Evolutionary conservation across 331 rosid genomes (phyloP).

Genomic region (Malus hybrid): DNA sequence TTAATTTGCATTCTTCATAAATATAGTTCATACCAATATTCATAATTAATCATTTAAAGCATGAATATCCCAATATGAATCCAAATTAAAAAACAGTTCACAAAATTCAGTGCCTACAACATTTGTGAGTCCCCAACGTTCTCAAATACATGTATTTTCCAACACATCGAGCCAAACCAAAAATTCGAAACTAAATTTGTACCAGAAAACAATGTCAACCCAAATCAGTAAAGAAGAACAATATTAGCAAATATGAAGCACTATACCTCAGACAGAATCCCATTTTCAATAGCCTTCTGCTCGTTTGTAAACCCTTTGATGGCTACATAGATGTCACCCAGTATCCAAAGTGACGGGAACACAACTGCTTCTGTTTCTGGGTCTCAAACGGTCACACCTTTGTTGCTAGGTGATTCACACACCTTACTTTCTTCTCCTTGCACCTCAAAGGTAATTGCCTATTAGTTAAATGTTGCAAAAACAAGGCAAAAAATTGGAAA

Average conservation of each 20-base stretch:
- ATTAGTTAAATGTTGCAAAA: too few species aligned
- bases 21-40: not conserved
- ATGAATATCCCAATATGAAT: not conserved
- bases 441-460: too few species aligned
- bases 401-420: too few species aligned
- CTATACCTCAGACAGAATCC: constrained; percentile 59
- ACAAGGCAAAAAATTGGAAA: too few species aligned
- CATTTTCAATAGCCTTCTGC: constrained; percentile 40
- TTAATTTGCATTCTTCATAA: not conserved
- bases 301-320: constrained; percentile 44
- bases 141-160: not conserved
- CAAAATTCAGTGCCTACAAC: not conserved
- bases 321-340: constrained; percentile 43
- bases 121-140: not conserved
- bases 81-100: not conserved
- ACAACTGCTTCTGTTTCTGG: too few species aligned
- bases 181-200: not conserved
- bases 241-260: not conserved
- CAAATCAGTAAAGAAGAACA: not conserved
- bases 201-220: not conserved
- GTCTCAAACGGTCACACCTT: too few species aligned
- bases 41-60: not conserved
- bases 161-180: not conserved
- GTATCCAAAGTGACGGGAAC: constrained; percentile 42
- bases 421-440: too few species aligned